Evolutionary conservation across 2,329 filamentous ascomycete species (phyloP).

Genomic region (Colletotrichum noveboracense): DNA sequence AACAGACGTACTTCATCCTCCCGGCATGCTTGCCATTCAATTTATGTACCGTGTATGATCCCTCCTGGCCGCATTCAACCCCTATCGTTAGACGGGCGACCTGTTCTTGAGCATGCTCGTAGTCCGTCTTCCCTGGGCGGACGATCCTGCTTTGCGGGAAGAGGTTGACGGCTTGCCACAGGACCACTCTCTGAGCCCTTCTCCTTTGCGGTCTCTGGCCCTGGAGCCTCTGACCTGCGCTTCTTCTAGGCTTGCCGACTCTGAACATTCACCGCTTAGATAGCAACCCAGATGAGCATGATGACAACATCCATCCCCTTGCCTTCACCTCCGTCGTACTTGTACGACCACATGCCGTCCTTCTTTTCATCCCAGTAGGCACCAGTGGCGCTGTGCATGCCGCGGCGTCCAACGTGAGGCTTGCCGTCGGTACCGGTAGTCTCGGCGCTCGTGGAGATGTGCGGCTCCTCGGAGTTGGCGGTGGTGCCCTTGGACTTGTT

Average conservation of each 20-base stretch:
- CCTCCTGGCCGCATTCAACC: neutral
- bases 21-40: neutral
- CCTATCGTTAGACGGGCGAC: neutral
- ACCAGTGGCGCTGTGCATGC: slow-evolving; percentile 87
- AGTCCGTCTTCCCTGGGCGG: neutral
- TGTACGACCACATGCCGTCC: slow-evolving; percentile 89
- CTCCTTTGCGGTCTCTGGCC: slow-evolving; percentile 24
- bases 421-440: slow-evolving; percentile 63
- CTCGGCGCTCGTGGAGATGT: slow-evolving; percentile 59
- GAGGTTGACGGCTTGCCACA: neutral
- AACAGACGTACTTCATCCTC: neutral
- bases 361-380: slow-evolving; percentile 92
- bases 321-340: slow-evolving; percentile 73
- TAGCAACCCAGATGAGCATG: slow-evolving; percentile 79
- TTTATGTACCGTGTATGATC: neutral
- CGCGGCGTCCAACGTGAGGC: slow-evolving; percentile 80
- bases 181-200: neutral
- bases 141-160: neutral
- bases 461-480: slow-evolving; percentile 53
- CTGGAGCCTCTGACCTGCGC: neutral
- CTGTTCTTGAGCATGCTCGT: neutral
- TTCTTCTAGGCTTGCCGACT: neutral
- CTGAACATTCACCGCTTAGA: slow-evolving; percentile 40
- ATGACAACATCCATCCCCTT: slow-evolving; percentile 75
- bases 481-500: slow-evolving; percentile 64